phyloP scores from a whole-genome alignment of 2,329 filamentous ascomycete genomes.

The Phyllosticta ampelicida region DNA sequence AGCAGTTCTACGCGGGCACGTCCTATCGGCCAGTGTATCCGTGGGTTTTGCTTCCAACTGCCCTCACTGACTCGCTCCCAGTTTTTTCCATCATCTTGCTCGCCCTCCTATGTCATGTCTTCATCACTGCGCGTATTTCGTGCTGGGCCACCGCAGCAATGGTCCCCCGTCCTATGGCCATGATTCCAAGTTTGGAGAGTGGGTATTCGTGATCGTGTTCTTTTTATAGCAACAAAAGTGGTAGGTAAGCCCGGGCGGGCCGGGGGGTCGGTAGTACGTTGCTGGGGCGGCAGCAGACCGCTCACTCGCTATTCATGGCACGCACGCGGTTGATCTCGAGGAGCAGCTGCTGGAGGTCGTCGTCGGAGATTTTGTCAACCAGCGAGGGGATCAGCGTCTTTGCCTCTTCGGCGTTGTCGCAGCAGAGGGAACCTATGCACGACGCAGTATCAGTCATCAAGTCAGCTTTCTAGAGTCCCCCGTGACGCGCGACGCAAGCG shows the following conservation, averaged over 20 bases:
- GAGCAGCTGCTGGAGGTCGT: slow-evolving; percentile 75
- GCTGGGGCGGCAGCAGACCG: not conserved
- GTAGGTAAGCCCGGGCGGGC: not conserved
- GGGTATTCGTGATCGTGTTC: not conserved
- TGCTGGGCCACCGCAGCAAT: not conserved
- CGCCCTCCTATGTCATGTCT: not conserved
- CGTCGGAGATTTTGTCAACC: slow-evolving; percentile 79
- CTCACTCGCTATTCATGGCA: not conserved
- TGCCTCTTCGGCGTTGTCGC: slow-evolving; percentile 86
- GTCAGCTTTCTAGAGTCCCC: not conserved
- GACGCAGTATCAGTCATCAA: slow-evolving; percentile 1
- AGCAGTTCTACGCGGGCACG: not conserved
- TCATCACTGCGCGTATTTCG: not conserved
- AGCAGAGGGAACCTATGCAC: slow-evolving; percentile 70
- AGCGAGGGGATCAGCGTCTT: slow-evolving; percentile 90
- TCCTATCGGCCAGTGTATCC: not conserved
- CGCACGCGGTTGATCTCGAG: slow-evolving; percentile 81
- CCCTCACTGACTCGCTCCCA: not conserved
- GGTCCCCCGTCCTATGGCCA: not conserved
- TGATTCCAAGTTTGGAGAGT: not conserved
- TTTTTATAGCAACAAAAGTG: not conserved
- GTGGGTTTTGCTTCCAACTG: not conserved
- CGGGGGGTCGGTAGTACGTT: not conserved
- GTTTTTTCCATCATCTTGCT: not conserved
- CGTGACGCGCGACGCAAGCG: not conserved